These are phyloP conservation scores for Nigrospora oryzae DNA, from an alignment of 2,329 filamentous ascomycete genomes.

Conservation along the genomic window DNA sequence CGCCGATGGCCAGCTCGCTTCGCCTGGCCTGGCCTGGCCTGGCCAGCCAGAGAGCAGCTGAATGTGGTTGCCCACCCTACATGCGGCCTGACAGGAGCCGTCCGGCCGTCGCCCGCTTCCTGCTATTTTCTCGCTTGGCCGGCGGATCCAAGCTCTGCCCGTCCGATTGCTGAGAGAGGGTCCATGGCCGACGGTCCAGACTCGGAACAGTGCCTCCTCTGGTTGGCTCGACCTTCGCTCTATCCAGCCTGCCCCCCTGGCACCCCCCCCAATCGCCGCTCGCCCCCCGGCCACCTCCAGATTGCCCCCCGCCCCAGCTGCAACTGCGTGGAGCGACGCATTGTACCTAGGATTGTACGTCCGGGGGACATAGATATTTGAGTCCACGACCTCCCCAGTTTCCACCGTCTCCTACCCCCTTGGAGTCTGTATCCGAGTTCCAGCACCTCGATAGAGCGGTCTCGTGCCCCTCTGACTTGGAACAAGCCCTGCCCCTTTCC, in stretches of 20 bases:
- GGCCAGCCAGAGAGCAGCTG: neutral
- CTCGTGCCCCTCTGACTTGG: neutral
- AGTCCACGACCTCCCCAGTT: neutral
- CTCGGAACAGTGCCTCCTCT: neutral
- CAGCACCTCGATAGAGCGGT: conserved; percentile 1
- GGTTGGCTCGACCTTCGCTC: neutral
- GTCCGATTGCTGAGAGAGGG: neutral
- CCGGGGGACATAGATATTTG: neutral
- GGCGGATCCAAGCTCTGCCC: neutral
- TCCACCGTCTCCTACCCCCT: neutral
- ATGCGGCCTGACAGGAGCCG: neutral
- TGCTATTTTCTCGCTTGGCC: neutral
- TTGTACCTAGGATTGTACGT: neutral
- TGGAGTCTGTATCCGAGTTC: neutral
- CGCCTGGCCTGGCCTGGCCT: too few species aligned
- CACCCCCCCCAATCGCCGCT: too few species aligned
- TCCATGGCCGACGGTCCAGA: neutral
- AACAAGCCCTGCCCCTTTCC: neutral
- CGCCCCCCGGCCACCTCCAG: neutral
- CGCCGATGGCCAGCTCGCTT: too few species aligned
- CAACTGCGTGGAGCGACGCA: neutral
- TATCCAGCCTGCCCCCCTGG: neutral
- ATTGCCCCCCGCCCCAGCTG: neutral
- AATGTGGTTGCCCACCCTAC: neutral
- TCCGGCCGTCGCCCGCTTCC: neutral